phyloP scores from a whole-genome alignment of 169 alveolate species.

The Plasmodium ovale region DNA sequence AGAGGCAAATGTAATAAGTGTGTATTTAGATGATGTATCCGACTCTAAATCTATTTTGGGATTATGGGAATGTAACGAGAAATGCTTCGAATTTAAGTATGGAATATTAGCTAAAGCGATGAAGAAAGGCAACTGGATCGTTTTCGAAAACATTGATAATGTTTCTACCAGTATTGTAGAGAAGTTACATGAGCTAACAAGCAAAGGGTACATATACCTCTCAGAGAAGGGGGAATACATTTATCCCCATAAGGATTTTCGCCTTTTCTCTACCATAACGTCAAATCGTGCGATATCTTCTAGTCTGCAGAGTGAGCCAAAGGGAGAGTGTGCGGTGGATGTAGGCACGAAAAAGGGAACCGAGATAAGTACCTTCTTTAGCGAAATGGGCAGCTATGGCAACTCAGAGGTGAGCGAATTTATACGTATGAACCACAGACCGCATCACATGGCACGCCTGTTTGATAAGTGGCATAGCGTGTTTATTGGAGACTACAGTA shows the following conservation, averaged over 20 bases:
- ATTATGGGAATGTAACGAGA: conserved; percentile 85
- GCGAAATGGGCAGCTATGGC: neutral
- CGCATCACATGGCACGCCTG: conserved; percentile 10
- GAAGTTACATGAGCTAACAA: conserved; percentile 80
- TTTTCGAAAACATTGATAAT: conserved; percentile 85
- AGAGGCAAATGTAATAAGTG: conserved; percentile 54
- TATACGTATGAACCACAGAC: conserved; percentile 29
- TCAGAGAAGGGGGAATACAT: conserved; percentile 81
- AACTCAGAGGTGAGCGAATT: conserved; percentile 7
- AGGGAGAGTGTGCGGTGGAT: neutral
- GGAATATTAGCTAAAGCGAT: conserved; percentile 87
- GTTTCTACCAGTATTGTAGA: conserved; percentile 82
- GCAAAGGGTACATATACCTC: conserved; percentile 75
- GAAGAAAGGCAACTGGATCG: conserved; percentile 86
- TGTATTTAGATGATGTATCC: conserved; percentile 86
- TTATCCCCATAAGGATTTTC: conserved; percentile 80
- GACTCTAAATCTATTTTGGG: conserved; percentile 88
- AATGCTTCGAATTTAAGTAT: conserved; percentile 84
- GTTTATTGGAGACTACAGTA: conserved; percentile 19
- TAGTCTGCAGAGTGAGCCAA: neutral
- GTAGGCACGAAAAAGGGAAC: neutral
- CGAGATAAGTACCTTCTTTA: neutral
- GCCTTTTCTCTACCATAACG: conserved; percentile 76
- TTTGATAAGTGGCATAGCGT: conserved; percentile 70
- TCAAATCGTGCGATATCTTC: neutral